Percentiles rank a stretch among this genome's conserved stretches.
Evolutionary conservation across 208 protist genomes (phyloP).

Genomic region (Cochliopodium minus): DNA sequence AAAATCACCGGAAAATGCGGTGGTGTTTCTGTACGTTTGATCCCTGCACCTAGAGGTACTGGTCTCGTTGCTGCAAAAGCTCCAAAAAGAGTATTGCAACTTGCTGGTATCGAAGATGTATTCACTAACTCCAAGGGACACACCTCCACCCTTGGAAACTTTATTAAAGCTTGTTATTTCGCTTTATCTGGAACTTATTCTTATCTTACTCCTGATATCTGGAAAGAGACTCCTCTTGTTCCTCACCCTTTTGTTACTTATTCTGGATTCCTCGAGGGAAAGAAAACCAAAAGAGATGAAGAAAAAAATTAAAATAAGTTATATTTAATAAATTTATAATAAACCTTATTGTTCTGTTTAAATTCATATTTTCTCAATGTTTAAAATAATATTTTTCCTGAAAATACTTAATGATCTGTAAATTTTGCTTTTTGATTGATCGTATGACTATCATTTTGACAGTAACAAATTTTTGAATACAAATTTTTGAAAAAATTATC

Average conservation of each 20-base stretch:
- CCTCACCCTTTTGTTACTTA: conserved; percentile 65
- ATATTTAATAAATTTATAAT: too few species aligned
- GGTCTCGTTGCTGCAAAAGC: conserved; percentile 90
- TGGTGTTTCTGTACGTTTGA: conserved; percentile 84
- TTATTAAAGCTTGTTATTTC: conserved; percentile 94
- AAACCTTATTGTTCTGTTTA: too few species aligned
- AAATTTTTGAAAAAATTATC: too few species aligned
- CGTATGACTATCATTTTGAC: too few species aligned
- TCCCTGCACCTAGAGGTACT: conserved; percentile 96
- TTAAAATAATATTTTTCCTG: too few species aligned
- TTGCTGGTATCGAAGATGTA: conserved; percentile 92
- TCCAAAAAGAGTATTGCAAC: conserved; percentile 91
- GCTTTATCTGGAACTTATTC: conserved; percentile 87
- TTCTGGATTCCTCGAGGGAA: conserved; percentile 27
- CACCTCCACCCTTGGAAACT: conserved; percentile 96
- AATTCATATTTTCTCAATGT: too few species aligned
- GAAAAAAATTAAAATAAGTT: too few species aligned
- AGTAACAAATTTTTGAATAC: too few species aligned
- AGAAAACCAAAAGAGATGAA: not conserved
- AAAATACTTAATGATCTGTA: too few species aligned
- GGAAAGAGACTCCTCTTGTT: conserved; percentile 60
- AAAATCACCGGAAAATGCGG: conserved; percentile 97
- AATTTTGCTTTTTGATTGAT: too few species aligned
- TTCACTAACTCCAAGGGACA: conserved; percentile 89
- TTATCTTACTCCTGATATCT: conserved; percentile 96